phyloP scores from a whole-genome alignment of 805 yeast genomes.

The Candida fluviatilis region DNA sequence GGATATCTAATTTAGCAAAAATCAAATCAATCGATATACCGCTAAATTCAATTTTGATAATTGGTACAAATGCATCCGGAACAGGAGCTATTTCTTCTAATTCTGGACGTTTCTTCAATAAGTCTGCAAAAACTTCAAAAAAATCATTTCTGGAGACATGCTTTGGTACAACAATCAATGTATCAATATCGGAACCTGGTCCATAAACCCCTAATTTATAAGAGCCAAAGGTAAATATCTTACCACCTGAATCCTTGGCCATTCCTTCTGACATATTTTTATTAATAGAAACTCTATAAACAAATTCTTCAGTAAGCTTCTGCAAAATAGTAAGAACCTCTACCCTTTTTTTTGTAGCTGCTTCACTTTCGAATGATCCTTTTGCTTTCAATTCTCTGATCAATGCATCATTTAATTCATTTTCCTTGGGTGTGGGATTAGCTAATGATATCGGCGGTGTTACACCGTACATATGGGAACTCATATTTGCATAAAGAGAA shows the following conservation, averaged over 20 bases:
- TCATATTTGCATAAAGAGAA: too few species aligned
- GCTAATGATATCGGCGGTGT: conserved; percentile 83
- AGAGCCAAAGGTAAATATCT: conserved; percentile 93
- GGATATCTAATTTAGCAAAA: conserved; percentile 76
- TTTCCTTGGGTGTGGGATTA: conserved; percentile 80
- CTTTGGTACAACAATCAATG: conserved; percentile 94
- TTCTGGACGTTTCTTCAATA: conserved; percentile 72
- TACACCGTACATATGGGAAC: conserved; percentile 48
- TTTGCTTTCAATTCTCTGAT: conserved; percentile 75
- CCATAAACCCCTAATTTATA: conserved; percentile 95
- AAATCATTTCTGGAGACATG: conserved; percentile 90
- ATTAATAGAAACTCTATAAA: conserved; percentile 68
- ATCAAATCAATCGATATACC: conserved; percentile 94
- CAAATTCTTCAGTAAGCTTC: conserved; percentile 73
- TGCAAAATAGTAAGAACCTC: conserved; percentile 72
- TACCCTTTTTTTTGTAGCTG: conserved; percentile 76
- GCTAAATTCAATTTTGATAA: conserved; percentile 79
- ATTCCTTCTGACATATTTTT: conserved; percentile 96
- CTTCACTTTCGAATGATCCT: conserved; percentile 86
- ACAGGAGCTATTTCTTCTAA: conserved; percentile 89
- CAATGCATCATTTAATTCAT: conserved; percentile 66
- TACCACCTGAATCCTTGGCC: conserved; percentile 97
- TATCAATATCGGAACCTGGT: conserved; percentile 97
- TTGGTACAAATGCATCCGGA: conserved; percentile 97
- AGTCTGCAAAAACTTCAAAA: conserved; percentile 70